Base-by-base conservation (phyloP, 345 rosid genomes). In the Populus deltoides region DNA sequence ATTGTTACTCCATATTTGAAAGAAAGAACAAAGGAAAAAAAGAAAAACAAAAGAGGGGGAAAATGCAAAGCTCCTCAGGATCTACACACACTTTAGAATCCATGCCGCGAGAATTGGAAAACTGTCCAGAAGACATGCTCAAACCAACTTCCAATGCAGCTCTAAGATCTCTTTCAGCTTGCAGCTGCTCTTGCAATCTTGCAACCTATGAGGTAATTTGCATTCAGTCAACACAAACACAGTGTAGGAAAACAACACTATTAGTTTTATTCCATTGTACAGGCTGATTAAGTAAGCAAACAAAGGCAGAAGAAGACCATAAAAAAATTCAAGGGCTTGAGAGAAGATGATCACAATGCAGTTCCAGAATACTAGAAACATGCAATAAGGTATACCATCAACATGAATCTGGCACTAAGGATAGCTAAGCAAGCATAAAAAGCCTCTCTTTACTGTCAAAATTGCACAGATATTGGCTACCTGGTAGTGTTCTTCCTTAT, bases 111-210 rank as follows among this genome's bases (percentile, higher is more conserved):
- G 99, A 96, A 77, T 87, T 81, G 66, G 94, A 86, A 73, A 92
- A 82, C 69, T 96, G 98, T 74, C 97, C 97, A 77, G 97, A 88
- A 76, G 98, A 93, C 97, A 96, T 92, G 92, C 99, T 96, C 89
- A 96, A 87, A 69, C 99, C 98, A 78, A 91, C 97, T 90, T 96
- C 99, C 79, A 96, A 84, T 71, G 98, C 99, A 73, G 98, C 94
- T 86, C 98, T 88, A 81, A 93, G 97, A 87, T 96, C 99, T 85
- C 98, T 92, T 83, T 96, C 98, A 8, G 99, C 98, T 87, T 96
- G 99, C 84, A 96, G 87, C 90, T 96, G 98, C 88, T 96, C 99
- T 87, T 93, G 99, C 87, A 96, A 86, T 86, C 98, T 88, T 72
- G 97, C 89, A 8, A 96, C 98, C 99, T 93, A 79, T 62, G 85